These are phyloP conservation scores for Globomyces sp. DNA, from an alignment of 371 early-diverging fungal genomes.

Conservation along the genomic window DNA sequence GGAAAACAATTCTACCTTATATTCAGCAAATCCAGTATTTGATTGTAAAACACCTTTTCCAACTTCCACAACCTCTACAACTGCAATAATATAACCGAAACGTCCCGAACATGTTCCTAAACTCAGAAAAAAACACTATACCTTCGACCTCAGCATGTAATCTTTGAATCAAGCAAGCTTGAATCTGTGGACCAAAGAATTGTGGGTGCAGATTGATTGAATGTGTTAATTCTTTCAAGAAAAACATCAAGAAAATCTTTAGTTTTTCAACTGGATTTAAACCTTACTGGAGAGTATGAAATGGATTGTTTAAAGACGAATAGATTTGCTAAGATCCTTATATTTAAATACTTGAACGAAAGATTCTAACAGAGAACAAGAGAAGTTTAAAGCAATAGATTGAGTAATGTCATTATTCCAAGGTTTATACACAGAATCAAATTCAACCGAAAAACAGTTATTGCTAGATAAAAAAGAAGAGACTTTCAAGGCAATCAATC, in stretches of 20 bases:
- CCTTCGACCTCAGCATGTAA: constrained; percentile 87
- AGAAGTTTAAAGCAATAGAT: not conserved
- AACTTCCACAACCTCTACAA: constrained; percentile 75
- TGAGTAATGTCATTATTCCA: not conserved
- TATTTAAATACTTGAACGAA: not conserved
- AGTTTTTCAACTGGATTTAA: not conserved
- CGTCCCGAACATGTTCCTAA: constrained; percentile 87
- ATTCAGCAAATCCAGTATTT: constrained; percentile 90
- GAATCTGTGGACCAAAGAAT: constrained; percentile 84
- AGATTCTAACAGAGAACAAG: not conserved
- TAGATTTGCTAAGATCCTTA: not conserved
- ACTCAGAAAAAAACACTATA: too few relatives aligned
- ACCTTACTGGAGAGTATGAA: not conserved
- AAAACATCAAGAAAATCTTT: constrained; percentile 7
- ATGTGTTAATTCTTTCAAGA: constrained; percentile 74
- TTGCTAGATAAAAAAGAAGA: too few relatives aligned
- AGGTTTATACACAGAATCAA: not conserved
- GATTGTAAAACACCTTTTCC: constrained; percentile 85
- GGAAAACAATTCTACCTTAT: constrained; percentile 59
- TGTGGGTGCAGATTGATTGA: constrained; percentile 91
- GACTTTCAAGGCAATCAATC: too few relatives aligned
- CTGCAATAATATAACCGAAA: constrained; percentile 87
- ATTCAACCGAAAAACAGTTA: too few relatives aligned
- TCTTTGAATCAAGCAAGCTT: constrained; percentile 68
- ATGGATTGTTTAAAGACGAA: not conserved